phyloP scores from a whole-genome alignment of 164 flowering plant genomes.

The Tinospora cordifolia region DNA sequence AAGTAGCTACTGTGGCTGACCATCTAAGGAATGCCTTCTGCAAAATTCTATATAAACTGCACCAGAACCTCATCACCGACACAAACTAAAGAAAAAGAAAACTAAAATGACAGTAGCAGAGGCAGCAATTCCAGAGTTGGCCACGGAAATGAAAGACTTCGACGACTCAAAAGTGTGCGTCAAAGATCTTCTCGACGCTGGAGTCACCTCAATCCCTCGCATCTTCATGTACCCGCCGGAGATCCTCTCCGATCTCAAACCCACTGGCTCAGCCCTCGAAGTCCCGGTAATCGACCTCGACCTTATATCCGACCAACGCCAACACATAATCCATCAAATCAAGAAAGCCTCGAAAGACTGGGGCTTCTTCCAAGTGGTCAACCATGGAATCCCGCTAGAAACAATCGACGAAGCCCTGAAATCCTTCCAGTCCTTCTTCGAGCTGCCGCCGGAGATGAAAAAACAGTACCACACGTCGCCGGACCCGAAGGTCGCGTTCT shows the following conservation, averaged over 20 bases:
- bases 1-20: no score
- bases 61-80: no score
- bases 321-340: conserved; percentile 18
- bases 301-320: conserved; percentile 12
- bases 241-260: conserved; percentile 12
- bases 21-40: no score
- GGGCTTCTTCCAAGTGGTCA: conserved; percentile 32
- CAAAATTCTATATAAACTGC: no score
- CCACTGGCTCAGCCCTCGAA: not conserved
- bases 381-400: conserved; percentile 19
- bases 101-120: not conserved
- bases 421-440: conserved; percentile 1
- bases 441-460: conserved; percentile 13
- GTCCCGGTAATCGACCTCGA: conserved; percentile 27
- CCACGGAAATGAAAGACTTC: conserved; percentile 27
- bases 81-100: no score
- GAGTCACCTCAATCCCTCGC: conserved; percentile 29
- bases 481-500: conserved; percentile 16
- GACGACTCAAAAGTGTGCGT: conserved; percentile 39
- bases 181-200: conserved; percentile 33
- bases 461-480: conserved; percentile 15
- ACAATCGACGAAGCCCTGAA: conserved; percentile 11
- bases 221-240: conserved; percentile 35
- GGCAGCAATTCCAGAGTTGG: not conserved
- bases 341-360: conserved; percentile 16